A percentile compares a stretch with the other conserved stretches of the same genome.
These are phyloP conservation scores for Eutrema salsugineum DNA, from an alignment of 441 rosid genomes.

Conservation along the genomic window DNA sequence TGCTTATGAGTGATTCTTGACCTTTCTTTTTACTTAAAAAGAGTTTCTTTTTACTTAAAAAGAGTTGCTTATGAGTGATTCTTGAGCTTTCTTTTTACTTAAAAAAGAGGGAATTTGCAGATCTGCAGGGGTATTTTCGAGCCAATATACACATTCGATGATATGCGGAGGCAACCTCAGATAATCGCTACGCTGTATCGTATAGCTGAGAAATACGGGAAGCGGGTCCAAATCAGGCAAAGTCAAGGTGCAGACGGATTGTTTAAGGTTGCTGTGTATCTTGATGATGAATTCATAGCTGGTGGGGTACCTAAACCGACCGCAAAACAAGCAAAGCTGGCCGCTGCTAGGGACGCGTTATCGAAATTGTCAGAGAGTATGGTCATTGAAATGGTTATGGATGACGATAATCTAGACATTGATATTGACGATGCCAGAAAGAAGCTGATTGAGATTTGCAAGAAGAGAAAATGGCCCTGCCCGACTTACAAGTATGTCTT, in stretches of 20 bases:
- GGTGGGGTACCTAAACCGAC: constrained; percentile 31
- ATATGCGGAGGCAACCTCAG: constrained; percentile 49
- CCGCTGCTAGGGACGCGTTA: constrained; percentile 45
- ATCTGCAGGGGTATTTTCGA: constrained; percentile 53
- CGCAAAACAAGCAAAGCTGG: constrained; percentile 43
- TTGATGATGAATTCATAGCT: constrained; percentile 44
- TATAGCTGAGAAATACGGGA: constrained; percentile 53
- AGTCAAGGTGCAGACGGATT: constrained; percentile 11
- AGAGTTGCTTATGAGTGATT: too few relatives aligned
- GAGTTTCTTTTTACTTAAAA: neutral
- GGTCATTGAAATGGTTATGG: constrained; percentile 6
- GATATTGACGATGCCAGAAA: constrained; percentile 49
- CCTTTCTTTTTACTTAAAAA: neutral
- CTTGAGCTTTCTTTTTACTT: neutral
- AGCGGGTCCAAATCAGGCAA: constrained; percentile 38
- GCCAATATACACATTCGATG: constrained; percentile 50
- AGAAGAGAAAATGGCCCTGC: constrained; percentile 49
- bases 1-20: too few relatives aligned
- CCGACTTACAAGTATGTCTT: constrained; percentile 44
- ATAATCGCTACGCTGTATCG: constrained; percentile 46
- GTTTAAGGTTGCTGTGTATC: constrained; percentile 36
- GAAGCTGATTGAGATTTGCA: constrained; percentile 48
- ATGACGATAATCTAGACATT: constrained; percentile 30
- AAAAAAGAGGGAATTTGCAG: constrained; percentile 26
- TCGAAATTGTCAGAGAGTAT: constrained; percentile 26